phyloP scores from a whole-genome alignment of 2,329 filamentous ascomycete species.

The Aspergillus sp. region DNA sequence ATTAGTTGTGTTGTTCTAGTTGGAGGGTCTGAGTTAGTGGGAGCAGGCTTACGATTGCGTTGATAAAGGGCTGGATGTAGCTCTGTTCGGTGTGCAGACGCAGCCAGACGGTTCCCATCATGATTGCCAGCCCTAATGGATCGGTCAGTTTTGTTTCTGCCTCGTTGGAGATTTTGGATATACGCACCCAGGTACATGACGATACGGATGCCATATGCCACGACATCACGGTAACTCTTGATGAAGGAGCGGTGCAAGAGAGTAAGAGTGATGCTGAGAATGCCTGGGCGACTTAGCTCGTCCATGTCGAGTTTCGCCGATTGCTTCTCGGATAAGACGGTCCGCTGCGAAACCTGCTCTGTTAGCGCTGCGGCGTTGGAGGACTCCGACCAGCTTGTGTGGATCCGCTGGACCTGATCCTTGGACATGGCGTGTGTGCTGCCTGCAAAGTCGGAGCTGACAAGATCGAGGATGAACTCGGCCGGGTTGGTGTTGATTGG shows the following conservation, averaged over 20 bases:
- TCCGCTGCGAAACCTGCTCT: constrained; percentile 28
- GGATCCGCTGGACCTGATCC: constrained; percentile 56
- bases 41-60: constrained; percentile 62
- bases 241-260: constrained; percentile 77
- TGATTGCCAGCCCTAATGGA: constrained; percentile 65
- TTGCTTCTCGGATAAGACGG: constrained; percentile 29
- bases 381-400: constrained; percentile 59
- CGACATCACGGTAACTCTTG: constrained; percentile 80
- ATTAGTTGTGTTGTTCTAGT: not conserved
- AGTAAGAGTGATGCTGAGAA: constrained; percentile 58
- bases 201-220: constrained; percentile 79
- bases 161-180: not conserved
- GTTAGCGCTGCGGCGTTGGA: constrained; percentile 36
- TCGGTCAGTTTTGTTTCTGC: constrained; percentile 3
- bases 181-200: constrained; percentile 71
- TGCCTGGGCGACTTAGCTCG: constrained; percentile 42
- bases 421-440: constrained; percentile 49
- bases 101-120: constrained; percentile 88
- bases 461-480: constrained; percentile 75
- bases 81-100: constrained; percentile 67
- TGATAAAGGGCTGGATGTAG: constrained; percentile 78
- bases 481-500: constrained; percentile 75
- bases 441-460: constrained; percentile 73
- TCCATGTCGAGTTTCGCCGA: constrained; percentile 17
- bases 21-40: not conserved